Conservation (phyloP, 805 yeast genomes). For the Candida broadrunensis region DNA sequence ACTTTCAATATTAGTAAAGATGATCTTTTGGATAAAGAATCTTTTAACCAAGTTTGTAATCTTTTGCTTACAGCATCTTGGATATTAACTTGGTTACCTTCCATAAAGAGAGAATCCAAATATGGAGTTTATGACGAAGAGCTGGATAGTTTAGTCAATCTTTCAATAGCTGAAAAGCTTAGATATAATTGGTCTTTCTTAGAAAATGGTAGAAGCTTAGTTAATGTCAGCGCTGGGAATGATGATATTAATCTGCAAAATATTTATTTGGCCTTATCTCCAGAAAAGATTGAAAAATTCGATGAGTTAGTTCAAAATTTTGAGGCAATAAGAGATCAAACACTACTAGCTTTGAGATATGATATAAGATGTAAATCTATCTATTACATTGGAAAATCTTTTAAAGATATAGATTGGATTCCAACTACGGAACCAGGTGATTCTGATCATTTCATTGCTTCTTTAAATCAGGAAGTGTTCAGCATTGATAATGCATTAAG, state of each 20-base stretch:
- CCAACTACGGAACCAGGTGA: conserved; percentile 55
- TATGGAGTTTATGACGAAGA: conserved; percentile 18
- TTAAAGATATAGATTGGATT: conserved; percentile 48
- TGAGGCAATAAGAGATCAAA: conserved; percentile 30
- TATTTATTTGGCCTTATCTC: conserved; percentile 31
- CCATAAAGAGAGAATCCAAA: conserved; percentile 42
- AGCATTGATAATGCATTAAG: conserved; percentile 43
- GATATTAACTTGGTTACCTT: conserved; percentile 60
- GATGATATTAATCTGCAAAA: conserved; percentile 20
- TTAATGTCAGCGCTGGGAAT: conserved; percentile 10
- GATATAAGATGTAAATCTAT: conserved; percentile 55
- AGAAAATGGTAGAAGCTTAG: conserved; percentile 31
- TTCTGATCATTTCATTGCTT: conserved; percentile 52
- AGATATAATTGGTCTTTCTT: conserved; percentile 41
- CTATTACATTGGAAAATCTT: conserved; percentile 49
- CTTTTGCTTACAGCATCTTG: conserved; percentile 55
- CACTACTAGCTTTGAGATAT: conserved; percentile 50
- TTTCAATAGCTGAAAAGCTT: conserved; percentile 28
- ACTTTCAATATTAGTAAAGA: conserved; percentile 30
- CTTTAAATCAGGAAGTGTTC: conserved; percentile 48
- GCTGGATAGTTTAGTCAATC: conserved; percentile 11
- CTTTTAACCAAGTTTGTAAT: conserved; percentile 50
- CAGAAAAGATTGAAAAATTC: conserved; percentile 30
- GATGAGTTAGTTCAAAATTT: conserved; percentile 32
- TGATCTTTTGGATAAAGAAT: conserved; percentile 53